Evolutionary conservation across 2,329 filamentous ascomycete species (phyloP), one percentile per base, ranked within the genome.

Genomic region (Acrocalymma vagum): DNA sequence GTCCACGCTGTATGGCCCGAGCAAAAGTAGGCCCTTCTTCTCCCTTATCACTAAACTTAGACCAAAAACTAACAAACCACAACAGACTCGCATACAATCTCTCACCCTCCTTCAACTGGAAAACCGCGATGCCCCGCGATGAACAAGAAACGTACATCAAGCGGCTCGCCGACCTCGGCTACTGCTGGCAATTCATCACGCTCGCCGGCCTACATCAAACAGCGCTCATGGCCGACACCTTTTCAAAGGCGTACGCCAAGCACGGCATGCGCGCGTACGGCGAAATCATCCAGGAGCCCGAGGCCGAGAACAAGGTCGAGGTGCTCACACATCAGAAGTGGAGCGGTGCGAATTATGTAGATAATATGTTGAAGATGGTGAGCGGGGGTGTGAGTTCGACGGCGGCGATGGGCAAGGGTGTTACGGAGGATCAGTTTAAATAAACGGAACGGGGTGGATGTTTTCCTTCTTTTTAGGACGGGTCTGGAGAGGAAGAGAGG

Each of bases 121-220:
- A 97, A 80, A 82, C 91, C 43, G 94, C 93, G 61, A 96, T 96
- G 92, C 81, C 90, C 29, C 84, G 88, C 55, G 80, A 82, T 37
- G 93, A 97, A 71, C 94, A 99, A 76, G 90, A 96, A 77, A 99
- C 94, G 14, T 99, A 97, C 78, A 99, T 99, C 77, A 79, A 85
- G 51, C 89, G 94, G 27, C 87, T 99, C 26, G 91, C 86, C 47
- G 65, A 77, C 50, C 83, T 99, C 32, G 94, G 94, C 51, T 99
- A 99, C 83, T 95, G 90, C 83, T 99, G 94, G 94, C 94, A 99
- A 74, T 99, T 99, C 80, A 99, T 99, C 78, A 99, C 94, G n/a
- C 84, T 99, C 30, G 94, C 93, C 5, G 94, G 94, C 57, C 81
- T 99, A 67, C 94, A 99, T 79, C 95, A 90, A 49, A 96, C 90